These are phyloP conservation scores for Angophora floribunda DNA, from an alignment of 345 rosid genomes.

Conservation along the genomic window DNA sequence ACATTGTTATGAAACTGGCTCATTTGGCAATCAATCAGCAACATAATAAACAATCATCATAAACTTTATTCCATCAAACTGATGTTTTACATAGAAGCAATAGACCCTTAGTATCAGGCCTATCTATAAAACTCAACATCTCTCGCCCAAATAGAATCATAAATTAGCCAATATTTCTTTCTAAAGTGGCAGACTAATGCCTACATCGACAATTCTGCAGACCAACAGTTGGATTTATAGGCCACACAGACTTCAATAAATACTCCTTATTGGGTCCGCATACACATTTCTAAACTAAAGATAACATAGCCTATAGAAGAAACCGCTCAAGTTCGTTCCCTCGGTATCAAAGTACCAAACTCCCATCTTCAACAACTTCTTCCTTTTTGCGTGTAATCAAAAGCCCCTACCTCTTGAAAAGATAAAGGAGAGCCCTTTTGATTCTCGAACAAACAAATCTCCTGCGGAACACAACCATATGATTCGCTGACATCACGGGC, in stretches of 20 bases:
- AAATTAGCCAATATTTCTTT: background rate
- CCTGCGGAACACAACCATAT: background rate
- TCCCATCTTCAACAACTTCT: background rate
- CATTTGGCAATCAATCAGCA: background rate
- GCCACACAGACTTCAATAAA: background rate
- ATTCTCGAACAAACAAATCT: background rate
- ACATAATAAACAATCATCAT: background rate
- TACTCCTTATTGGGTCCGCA: background rate
- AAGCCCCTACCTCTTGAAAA: conserved; percentile 21
- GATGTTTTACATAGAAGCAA: background rate
- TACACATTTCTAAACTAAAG: background rate
- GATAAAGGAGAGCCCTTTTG: conserved; percentile 9
- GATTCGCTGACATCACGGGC: background rate
- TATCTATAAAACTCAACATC: background rate
- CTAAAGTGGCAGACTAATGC: background rate
- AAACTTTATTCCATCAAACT: background rate
- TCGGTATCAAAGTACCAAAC: background rate
- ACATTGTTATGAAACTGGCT: background rate
- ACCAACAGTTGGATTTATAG: background rate
- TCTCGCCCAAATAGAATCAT: background rate
- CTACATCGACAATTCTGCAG: background rate
- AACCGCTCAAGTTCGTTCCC: background rate
- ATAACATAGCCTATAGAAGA: background rate
- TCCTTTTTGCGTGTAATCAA: background rate
- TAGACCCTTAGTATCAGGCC: background rate